Percentiles rank a stretch among this genome's conserved stretches.
Evolutionary conservation across 169 alveolate genomes (phyloP).

Genomic region (Plasmodium yoelii): DNA sequence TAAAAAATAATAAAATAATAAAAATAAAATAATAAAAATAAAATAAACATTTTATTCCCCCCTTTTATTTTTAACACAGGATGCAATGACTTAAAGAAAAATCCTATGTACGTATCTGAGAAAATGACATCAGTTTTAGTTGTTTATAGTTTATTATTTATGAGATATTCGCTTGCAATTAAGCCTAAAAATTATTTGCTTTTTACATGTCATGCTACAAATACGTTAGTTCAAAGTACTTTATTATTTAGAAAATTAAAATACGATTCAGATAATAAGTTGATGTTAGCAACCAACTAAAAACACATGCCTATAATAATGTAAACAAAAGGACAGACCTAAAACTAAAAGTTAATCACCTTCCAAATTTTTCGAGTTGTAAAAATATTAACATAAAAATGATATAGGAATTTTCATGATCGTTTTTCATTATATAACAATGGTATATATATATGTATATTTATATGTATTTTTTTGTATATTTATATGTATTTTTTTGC

Average conservation of each 20-base stretch:
- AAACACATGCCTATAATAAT: not conserved
- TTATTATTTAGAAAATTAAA: slow-evolving; percentile 78
- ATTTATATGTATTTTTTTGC: too few species aligned
- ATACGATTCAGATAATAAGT: slow-evolving; percentile 17
- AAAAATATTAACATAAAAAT: too few species aligned
- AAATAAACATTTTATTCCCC: not conserved
- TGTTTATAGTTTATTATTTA: slow-evolving; percentile 91
- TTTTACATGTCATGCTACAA: slow-evolving; percentile 90
- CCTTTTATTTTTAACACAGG: slow-evolving; percentile 19
- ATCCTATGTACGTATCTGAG: slow-evolving; percentile 89
- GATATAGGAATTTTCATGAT: too few species aligned
- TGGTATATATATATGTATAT: too few species aligned
- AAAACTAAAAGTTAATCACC: not conserved
- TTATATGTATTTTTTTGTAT: too few species aligned
- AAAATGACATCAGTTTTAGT: slow-evolving; percentile 92
- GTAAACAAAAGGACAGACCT: not conserved
- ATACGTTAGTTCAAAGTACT: slow-evolving; percentile 86
- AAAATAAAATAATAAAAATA: too few species aligned
- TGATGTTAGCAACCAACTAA: not conserved
- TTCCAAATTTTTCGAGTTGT: too few species aligned
- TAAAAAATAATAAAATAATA: too few species aligned
- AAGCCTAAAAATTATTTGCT: slow-evolving; percentile 90
- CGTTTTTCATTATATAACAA: too few species aligned
- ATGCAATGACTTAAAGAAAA: slow-evolving; percentile 86
- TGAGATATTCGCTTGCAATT: slow-evolving; percentile 94